phyloP scores from a whole-genome alignment of 768 basidiomycete genomes.

The Paxillus involutus region DNA sequence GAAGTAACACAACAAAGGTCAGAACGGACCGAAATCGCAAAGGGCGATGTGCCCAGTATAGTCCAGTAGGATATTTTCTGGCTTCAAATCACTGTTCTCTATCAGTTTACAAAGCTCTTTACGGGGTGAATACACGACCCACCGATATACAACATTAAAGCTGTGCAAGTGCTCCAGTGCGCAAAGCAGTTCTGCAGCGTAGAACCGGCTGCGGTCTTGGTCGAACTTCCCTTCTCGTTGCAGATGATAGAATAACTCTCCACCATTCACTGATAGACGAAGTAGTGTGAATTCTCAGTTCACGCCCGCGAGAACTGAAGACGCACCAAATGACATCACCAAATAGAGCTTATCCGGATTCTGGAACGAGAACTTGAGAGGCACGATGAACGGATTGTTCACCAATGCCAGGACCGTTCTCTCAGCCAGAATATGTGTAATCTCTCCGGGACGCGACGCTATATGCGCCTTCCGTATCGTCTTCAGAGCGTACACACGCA shows the following conservation, averaged over 20 bases:
- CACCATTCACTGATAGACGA: slow-evolving; percentile 75
- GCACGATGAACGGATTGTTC: slow-evolving; percentile 98
- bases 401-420: slow-evolving; percentile 95
- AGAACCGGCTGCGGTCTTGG: slow-evolving; percentile 90
- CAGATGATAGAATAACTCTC: slow-evolving; percentile 96
- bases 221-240: slow-evolving; percentile 97
- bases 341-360: slow-evolving; percentile 96
- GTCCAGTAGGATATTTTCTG: slow-evolving; percentile 96
- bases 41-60: slow-evolving; percentile 98
- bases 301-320: not conserved
- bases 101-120: not conserved
- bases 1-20: not conserved
- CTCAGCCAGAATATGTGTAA: slow-evolving; percentile 97
- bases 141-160: slow-evolving; percentile 99
- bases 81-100: slow-evolving; percentile 79
- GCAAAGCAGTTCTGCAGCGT: slow-evolving; percentile 94
- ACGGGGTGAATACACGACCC: slow-evolving; percentile 17
- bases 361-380: slow-evolving; percentile 99
- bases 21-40: slow-evolving; percentile 82
- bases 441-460: slow-evolving; percentile 93
- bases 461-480: slow-evolving; percentile 99
- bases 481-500: slow-evolving; percentile 96
- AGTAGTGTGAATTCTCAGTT: slow-evolving; percentile 2
- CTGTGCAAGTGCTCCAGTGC: slow-evolving; percentile 95
- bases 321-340: slow-evolving; percentile 91